Evolutionary conservation across 1,284 basidiomycete genomes (phyloP).

Genomic region (Phaffia rhodozyma): DNA sequence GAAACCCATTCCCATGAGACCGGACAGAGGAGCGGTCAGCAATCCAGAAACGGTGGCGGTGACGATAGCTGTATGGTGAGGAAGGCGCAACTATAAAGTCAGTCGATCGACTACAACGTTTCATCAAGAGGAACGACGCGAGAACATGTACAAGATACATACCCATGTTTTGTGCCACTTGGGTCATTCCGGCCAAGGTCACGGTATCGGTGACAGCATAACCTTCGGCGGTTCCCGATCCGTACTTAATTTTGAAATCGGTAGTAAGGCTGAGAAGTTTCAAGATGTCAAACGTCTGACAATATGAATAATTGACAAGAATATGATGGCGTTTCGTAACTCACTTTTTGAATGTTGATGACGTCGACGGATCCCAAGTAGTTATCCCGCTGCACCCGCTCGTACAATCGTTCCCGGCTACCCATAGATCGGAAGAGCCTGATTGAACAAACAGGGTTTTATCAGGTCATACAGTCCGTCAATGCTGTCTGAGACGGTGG

Average conservation of each 20-base stretch:
- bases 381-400: constrained; percentile 18
- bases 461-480: too few species aligned
- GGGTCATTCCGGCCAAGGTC: constrained; percentile 67
- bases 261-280: constrained; percentile 17
- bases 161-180: constrained; percentile 57
- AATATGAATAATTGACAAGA: not conserved
- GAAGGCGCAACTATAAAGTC: not conserved
- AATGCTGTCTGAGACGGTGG: too few species aligned
- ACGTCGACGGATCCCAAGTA: constrained; percentile 24
- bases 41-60: constrained; percentile 33
- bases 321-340: not conserved
- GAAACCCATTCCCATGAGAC: constrained; percentile 42
- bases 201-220: constrained; percentile 56
- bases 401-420: too few species aligned
- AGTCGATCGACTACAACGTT: too few species aligned
- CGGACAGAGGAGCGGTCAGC: constrained; percentile 36
- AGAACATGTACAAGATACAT: constrained; percentile 13
- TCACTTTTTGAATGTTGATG: constrained; percentile 24
- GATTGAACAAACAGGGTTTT: too few species aligned
- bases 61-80: constrained; percentile 33
- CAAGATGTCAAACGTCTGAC: not conserved
- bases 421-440: constrained; percentile 10
- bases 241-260: constrained; percentile 65
- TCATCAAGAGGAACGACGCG: not conserved
- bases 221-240: constrained; percentile 63